Evolutionary conservation across 2,329 filamentous ascomycete species (phyloP), one percentile per base, ranked within the genome.

Genomic region (Neophaeococcomyces aloes): DNA sequence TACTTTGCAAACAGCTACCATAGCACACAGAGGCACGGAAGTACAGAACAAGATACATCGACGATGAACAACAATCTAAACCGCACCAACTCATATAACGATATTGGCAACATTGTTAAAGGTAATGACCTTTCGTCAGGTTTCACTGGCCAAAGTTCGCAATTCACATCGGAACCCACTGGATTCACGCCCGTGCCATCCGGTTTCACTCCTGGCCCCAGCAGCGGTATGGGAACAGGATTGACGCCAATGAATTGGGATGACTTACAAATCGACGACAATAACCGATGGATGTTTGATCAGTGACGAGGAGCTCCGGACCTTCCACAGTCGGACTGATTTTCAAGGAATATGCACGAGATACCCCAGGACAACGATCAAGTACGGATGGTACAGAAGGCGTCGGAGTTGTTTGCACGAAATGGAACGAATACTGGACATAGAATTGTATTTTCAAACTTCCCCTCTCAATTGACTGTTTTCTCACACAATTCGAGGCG

Each of bases 281-380:
- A 38, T 13, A 46, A 39, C 19, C 51, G 53, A 27, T 55, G 53
- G 53, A 53, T 54, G 44, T 51, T 46, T 44, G 38, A 27, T 3
- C 13, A 32, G n/a, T 40, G 29, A 33, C 23, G 10, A 10, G 5
- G 23, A 27, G 23, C n/a, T n/a, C n/a, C n/a, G n/a, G n/a, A n/a
- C n/a, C n/a, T n/a, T n/a, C n/a, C n/a, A n/a, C n/a, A n/a, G n/a
- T n/a, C n/a, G n/a, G n/a, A n/a, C n/a, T 6, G 23, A 10, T 27
- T 27, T 6, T 27, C 5, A 27, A 5, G 23, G 10, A 10, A 27
- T 10, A 27, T 10, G 10, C 10, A 27, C 23, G 23, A 27, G 23
- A 27, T 27, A 27, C 23, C 23, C 23, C 10, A 10, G 23, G 10
- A 10, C 10, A 10, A 27, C 23, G 23, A 27, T 10, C 10, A 6